Percentiles rank a stretch among this genome's conserved stretches.
Evolutionary conservation across 1,139 yeast genomes (phyloP).

Genomic region (Yamadazyma pseudoaaseri): DNA sequence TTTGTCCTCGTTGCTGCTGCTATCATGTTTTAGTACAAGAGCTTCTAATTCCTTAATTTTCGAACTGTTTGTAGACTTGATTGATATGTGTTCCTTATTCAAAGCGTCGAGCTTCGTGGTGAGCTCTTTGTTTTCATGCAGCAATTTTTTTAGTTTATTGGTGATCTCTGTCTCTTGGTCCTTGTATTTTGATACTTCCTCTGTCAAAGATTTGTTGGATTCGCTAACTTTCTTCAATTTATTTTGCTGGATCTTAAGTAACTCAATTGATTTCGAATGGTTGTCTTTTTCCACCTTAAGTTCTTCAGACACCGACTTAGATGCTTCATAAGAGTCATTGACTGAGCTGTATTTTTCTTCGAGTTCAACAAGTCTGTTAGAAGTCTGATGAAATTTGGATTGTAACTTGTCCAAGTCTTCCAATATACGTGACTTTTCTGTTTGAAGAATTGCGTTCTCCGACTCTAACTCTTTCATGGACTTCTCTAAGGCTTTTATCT

Average conservation of each 20-base stretch:
- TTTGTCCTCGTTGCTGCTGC: conserved; percentile 9
- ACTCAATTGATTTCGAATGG: conserved; percentile 18
- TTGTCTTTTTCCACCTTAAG: conserved; percentile 16
- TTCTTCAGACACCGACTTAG: conserved; percentile 8
- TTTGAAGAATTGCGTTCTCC: conserved; percentile 16
- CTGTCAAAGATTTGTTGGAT: conserved; percentile 14
- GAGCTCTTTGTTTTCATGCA: conserved; percentile 7
- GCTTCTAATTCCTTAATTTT: conserved; percentile 11
- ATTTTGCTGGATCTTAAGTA: conserved; percentile 18
- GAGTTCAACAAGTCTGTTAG: conserved; percentile 18
- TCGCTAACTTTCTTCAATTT: conserved; percentile 14
- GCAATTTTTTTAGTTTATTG: conserved; percentile 8
- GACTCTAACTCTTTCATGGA: conserved; percentile 16
- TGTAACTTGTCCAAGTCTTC: conserved; percentile 14
- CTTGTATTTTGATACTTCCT: conserved; percentile 15
- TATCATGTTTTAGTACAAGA: conserved; percentile 9
- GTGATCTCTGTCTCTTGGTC: conserved; percentile 7
- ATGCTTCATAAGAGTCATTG: conserved; percentile 5
- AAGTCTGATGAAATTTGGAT: conserved; percentile 27
- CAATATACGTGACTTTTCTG: conserved; percentile 18
- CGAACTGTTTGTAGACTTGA: conserved; percentile 8
- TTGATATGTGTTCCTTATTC: conserved; percentile 6
- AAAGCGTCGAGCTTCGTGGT: conserved; percentile 10
- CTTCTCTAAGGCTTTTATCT: conserved; percentile 18
- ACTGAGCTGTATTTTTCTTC: conserved; percentile 17